phyloP scores from a whole-genome alignment of 164 flowering plant species.

The Annona cherimola region DNA sequence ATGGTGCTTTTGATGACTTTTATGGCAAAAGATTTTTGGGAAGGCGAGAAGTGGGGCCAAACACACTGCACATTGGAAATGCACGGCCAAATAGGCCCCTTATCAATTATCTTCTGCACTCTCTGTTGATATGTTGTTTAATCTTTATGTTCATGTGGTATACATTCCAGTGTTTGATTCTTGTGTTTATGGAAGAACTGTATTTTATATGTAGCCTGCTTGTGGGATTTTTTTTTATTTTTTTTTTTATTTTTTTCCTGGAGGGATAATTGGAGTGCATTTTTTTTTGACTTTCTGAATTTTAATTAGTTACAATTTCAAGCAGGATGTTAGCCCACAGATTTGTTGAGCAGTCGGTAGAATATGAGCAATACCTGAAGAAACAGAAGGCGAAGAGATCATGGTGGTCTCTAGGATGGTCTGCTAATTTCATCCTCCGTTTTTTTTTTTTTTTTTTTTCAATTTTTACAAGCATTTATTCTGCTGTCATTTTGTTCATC shows the following conservation, averaged over 20 bases:
- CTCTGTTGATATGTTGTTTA: not conserved
- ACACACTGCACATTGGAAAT: too few relatives aligned
- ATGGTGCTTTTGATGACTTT: too few relatives aligned
- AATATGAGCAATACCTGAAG: conserved; percentile 36
- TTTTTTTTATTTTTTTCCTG: not conserved
- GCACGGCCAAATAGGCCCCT: too few relatives aligned
- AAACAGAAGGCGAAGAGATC: conserved; percentile 61
- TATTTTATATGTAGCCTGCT: not conserved
- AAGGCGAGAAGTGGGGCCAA: too few relatives aligned
- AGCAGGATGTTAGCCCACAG: conserved; percentile 97
- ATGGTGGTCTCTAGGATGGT: conserved; percentile 99
- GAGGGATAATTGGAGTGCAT: not conserved
- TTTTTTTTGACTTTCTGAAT: not conserved
- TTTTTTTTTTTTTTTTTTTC: not conserved
- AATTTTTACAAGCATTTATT: not conserved
- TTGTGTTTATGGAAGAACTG: not conserved
- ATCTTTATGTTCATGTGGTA: not conserved
- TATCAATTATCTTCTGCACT: not conserved
- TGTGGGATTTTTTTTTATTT: not conserved
- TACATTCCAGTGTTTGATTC: not conserved
- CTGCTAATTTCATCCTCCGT: conserved; percentile 10
- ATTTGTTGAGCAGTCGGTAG: conserved; percentile 70
- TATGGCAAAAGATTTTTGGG: too few relatives aligned
- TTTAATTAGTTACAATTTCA: not conserved
- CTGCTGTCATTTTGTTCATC: conserved; percentile 5